Evolutionary conservation across 2,329 filamentous ascomycete genomes (phyloP).

Genomic region (Diaporthe sp.): DNA sequence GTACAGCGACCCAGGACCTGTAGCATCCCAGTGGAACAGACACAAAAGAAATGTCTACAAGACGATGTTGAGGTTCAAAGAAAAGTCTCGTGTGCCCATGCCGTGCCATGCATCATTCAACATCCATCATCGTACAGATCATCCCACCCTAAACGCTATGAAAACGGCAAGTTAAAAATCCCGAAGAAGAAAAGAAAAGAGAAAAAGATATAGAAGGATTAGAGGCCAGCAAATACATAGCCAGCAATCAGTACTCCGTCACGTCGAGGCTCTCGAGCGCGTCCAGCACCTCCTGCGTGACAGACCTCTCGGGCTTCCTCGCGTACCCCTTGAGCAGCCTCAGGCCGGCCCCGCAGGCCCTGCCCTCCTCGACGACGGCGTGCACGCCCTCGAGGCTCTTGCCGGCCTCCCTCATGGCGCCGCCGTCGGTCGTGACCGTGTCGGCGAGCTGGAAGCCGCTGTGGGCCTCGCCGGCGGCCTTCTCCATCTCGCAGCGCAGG

Average conservation of each 20-base stretch:
- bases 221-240: neutral
- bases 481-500: conserved; percentile 87
- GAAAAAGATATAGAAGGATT: neutral
- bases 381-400: conserved; percentile 72
- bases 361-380: conserved; percentile 73
- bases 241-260: conserved; percentile 9
- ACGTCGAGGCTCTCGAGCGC: conserved; percentile 24
- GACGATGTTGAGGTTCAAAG: neutral
- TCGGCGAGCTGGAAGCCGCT: conserved; percentile 58
- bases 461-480: conserved; percentile 72
- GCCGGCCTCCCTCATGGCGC: conserved; percentile 67
- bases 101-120: conserved; percentile 26
- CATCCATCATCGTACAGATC: conserved; percentile 38
- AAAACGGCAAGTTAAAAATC: neutral
- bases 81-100: conserved; percentile 15
- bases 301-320: conserved; percentile 63
- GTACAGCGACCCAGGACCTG: neutral
- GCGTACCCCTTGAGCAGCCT: conserved; percentile 74
- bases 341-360: conserved; percentile 69
- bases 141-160: conserved; percentile 24
- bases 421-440: conserved; percentile 60
- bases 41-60: conserved; percentile 19
- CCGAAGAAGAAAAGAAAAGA: neutral
- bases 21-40: neutral
- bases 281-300: conserved; percentile 32